A percentile compares a stretch with the other conserved stretches of the same genome.
phyloP scores from a whole-genome alignment of 176 grass and related monocot species.

The Hsuehochloa calcarea region DNA sequence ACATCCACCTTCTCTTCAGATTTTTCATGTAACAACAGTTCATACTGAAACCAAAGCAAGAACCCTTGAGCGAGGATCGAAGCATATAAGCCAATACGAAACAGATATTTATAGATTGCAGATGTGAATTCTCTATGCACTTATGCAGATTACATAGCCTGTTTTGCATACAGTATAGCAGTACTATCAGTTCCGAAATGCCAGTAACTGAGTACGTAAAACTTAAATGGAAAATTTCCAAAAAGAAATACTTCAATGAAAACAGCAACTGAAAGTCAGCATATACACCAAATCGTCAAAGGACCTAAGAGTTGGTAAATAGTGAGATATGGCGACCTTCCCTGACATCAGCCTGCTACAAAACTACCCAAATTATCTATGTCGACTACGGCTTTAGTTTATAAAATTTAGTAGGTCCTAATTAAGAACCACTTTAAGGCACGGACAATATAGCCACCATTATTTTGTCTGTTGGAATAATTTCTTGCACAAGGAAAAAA shows the following conservation, averaged over 20 bases:
- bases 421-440: background rate
- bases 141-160: background rate
- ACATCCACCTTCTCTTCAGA: slow-evolving; percentile 51
- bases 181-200: background rate
- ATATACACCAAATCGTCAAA: background rate
- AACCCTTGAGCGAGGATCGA: background rate
- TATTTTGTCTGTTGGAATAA: background rate
- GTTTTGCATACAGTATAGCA: background rate
- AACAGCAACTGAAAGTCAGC: background rate
- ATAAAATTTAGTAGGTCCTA: background rate
- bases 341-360: background rate
- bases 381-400: background rate
- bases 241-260: background rate
- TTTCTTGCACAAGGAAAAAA: background rate
- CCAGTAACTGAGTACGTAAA: background rate
- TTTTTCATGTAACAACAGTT: slow-evolving; percentile 50
- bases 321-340: background rate
- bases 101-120: background rate
- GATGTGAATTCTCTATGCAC: background rate
- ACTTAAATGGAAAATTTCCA: background rate
- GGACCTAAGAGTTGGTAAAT: background rate
- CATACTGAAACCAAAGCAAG: slow-evolving; percentile 60
- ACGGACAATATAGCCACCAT: background rate
- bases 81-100: background rate
- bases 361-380: background rate